phyloP scores from a whole-genome alignment of 768 basidiomycete genomes.

The Lyophyllum decastes region DNA sequence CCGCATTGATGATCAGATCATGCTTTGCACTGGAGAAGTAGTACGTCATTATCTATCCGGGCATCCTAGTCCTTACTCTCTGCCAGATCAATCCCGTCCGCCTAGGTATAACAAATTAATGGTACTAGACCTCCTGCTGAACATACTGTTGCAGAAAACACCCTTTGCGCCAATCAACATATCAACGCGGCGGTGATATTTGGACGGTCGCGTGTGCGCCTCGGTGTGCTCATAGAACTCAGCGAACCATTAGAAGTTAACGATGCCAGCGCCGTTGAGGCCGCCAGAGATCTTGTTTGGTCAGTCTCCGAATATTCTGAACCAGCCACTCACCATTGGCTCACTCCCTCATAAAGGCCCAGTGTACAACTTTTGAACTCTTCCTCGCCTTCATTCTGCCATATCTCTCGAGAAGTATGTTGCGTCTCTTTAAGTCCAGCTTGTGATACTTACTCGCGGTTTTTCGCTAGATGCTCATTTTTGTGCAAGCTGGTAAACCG shows the following conservation, averaged over 20 bases:
- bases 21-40: conserved; percentile 2
- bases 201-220: conserved; percentile 1
- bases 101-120: too few species aligned
- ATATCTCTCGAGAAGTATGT: background rate
- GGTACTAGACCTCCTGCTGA: background rate
- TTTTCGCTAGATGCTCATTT: background rate
- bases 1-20: conserved; percentile 4
- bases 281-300: background rate
- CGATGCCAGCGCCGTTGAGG: background rate
- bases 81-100: too few species aligned
- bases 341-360: background rate
- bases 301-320: background rate
- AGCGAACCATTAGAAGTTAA: background rate
- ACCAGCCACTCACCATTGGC: too few species aligned
- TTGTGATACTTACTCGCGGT: too few species aligned
- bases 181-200: conserved; percentile 4
- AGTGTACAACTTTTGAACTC: background rate
- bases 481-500: background rate
- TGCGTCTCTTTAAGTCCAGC: background rate
- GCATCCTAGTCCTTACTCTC: background rate
- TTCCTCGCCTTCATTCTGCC: background rate
- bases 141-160: background rate
- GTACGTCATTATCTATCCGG: background rate
- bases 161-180: background rate
- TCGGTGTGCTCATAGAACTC: background rate